Base-by-base conservation (phyloP, 495 filamentous ascomycete species). In the Penicillium diatomitis region DNA sequence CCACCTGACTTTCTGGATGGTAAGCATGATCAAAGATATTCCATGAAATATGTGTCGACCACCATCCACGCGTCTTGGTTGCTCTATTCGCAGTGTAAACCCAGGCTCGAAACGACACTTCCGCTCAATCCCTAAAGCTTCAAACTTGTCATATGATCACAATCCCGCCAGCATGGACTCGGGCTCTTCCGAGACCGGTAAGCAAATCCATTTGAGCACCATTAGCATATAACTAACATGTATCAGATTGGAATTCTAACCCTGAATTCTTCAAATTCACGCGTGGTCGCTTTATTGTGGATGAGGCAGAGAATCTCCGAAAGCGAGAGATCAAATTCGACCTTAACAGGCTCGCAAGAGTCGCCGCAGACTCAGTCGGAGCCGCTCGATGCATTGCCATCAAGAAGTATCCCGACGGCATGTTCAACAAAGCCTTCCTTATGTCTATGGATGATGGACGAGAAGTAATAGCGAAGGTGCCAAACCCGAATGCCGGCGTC, bases 391-490 rank as follows among this genome's bases (percentile, higher is more conserved):
- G 68, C 53, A 47, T 60, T 42, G 38, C 54, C 29, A 53, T 67
- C 38, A 56, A 47, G 38, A 69, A 65, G 40, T 64, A 60, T 42
- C 52, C 53, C 7, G 69, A 71, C 46, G 66, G 65, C 39, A 58
- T 61, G 20, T 69, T 63, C 54, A 73, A 67, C 47, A 72, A 71
- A 61, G 60, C 63, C 20, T 67, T 69, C 47, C 58, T 55, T 5
- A 54, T 74, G 51, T 42, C 58, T n/a, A 72, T 71, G 66, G 64
- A 69, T 9, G 46, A 74, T 56, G 68, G 68, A 9, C 54, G 38
- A 47, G 57, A 63, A 52, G 55, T 67, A 9, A 38, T 72, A 42
- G 67, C 64, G 8, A 64, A 65, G 34, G 60, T 74, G 4, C 68
- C 63, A 1, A 64, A 63, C 44, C 66, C 63, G 7, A 70, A 67